Percentiles rank a stretch among this genome's conserved stretches.
phyloP scores from a whole-genome alignment of 1,284 basidiomycete species.

The Fomitopsis betulina region DNA sequence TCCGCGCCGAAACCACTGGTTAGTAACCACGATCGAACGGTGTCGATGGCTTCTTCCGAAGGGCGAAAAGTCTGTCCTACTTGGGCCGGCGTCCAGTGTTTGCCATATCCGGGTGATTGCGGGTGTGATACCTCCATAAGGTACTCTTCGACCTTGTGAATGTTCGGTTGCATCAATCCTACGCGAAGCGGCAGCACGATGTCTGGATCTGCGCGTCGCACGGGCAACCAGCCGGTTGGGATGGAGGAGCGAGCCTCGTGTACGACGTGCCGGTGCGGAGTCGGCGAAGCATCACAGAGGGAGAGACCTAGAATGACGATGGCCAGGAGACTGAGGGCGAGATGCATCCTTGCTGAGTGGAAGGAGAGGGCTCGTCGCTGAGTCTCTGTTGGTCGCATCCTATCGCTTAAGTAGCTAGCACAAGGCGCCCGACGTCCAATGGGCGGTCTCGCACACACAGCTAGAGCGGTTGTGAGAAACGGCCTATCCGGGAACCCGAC shows the following conservation, averaged over 20 bases:
- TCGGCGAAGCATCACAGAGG: background rate
- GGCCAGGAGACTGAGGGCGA: background rate
- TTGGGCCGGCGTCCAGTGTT: conserved; percentile 36
- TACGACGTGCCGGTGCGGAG: conserved; percentile 21
- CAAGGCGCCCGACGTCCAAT: background rate
- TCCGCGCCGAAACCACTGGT: conserved; percentile 27
- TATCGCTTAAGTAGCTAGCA: background rate
- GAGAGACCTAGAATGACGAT: conserved; percentile 3
- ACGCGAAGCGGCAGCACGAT: conserved; percentile 36
- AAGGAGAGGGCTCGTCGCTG: background rate
- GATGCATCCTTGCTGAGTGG: background rate
- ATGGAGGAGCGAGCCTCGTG: conserved; percentile 34
- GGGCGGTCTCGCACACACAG: background rate
- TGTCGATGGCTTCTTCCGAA: conserved; percentile 33
- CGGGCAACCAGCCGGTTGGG: conserved; percentile 33
- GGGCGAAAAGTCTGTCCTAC: conserved; percentile 41
- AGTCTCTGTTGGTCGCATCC: background rate
- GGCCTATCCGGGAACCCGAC: background rate
- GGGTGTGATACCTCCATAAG: conserved; percentile 44
- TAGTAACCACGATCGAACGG: conserved; percentile 40
- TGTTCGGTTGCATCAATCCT: conserved; percentile 40
- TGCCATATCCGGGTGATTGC: conserved; percentile 35
- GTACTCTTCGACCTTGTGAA: conserved; percentile 35
- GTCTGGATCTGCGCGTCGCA: conserved; percentile 29
- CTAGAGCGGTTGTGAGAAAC: background rate